Conservation (phyloP, 1,139 yeast genomes). For the Ogataea hybrid region DNA sequence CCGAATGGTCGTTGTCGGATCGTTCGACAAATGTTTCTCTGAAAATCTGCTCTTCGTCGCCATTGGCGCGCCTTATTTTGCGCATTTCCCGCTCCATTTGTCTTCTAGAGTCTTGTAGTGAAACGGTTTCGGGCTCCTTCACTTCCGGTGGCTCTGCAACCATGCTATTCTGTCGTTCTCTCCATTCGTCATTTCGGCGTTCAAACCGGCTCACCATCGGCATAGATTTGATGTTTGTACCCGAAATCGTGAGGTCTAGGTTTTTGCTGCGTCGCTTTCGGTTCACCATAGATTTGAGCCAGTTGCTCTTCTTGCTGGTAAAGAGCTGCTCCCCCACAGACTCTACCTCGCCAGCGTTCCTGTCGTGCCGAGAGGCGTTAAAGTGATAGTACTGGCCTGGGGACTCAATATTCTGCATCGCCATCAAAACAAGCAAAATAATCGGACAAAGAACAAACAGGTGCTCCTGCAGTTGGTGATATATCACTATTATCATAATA, state of each 20-base stretch:
- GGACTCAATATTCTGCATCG: not conserved
- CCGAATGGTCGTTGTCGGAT: constrained; percentile 2
- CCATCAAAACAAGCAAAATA: not conserved
- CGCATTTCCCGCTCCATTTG: constrained; percentile 14
- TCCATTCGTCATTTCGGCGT: constrained; percentile 21
- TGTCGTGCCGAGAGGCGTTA: constrained; percentile 7
- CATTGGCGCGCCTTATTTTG: constrained; percentile 9
- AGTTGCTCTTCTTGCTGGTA: constrained; percentile 9
- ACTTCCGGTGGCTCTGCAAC: not conserved
- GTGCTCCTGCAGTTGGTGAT: not conserved
- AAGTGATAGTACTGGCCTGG: constrained; percentile 9
- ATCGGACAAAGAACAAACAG: not conserved
- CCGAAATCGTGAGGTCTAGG: constrained; percentile 10
- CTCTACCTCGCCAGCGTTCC: constrained; percentile 1
- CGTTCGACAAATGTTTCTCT: constrained; percentile 16
- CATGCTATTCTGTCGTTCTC: constrained; percentile 9
- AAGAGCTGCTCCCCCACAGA: constrained; percentile 11
- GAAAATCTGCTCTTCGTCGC: constrained; percentile 16
- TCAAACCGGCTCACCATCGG: constrained; percentile 23
- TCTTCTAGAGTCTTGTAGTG: not conserved
- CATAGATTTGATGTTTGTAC: constrained; percentile 20
- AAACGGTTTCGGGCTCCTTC: not conserved
- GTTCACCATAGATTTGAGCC: constrained; percentile 6
- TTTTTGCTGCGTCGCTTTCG: constrained; percentile 6
- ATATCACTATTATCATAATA: not conserved